Evolutionary conservation across 352 stramenopile genomes (phyloP).

Genomic region (Peronosclerospora sorghi): DNA sequence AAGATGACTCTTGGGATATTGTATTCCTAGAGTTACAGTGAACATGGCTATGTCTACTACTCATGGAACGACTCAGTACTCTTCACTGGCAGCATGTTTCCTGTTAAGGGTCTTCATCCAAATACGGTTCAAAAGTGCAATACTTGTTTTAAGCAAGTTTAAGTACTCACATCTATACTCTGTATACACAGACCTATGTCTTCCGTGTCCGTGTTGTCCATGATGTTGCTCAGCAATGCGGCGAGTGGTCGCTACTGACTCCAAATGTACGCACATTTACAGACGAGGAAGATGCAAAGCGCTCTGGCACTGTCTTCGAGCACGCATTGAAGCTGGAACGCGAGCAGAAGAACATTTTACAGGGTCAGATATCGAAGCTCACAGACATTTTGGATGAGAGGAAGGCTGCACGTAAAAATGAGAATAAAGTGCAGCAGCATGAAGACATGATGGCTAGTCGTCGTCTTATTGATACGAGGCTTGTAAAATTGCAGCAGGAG

Average conservation of each 20-base stretch:
- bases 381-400: slow-evolving; percentile 57
- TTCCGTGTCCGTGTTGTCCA: slow-evolving; percentile 64
- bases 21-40: slow-evolving; percentile 43
- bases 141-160: no score
- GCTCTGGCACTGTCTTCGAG: slow-evolving; percentile 75
- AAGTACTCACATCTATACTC: neutral
- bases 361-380: slow-evolving; percentile 74
- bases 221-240: slow-evolving; percentile 46
- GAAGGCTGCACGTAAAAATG: slow-evolving; percentile 22
- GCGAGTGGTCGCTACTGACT: slow-evolving; percentile 66
- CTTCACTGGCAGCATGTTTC: slow-evolving; percentile 41
- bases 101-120: slow-evolving; percentile 55
- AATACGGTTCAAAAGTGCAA: slow-evolving; percentile 39
- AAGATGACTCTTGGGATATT: neutral
- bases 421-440: slow-evolving; percentile 44
- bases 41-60: slow-evolving; percentile 84
- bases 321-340: slow-evolving; percentile 74
- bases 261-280: slow-evolving; percentile 75
- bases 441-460: slow-evolving; percentile 81
- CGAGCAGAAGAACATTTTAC: slow-evolving; percentile 53
- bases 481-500: slow-evolving; percentile 60
- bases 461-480: slow-evolving; percentile 74
- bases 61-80: slow-evolving; percentile 69
- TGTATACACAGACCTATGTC: slow-evolving; percentile 45
- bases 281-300: slow-evolving; percentile 81